A percentile compares a stretch with the other conserved stretches of the same genome.
Conservation (phyloP, 805 yeast genomes). For the Lipomyces chichibuensis region DNA sequence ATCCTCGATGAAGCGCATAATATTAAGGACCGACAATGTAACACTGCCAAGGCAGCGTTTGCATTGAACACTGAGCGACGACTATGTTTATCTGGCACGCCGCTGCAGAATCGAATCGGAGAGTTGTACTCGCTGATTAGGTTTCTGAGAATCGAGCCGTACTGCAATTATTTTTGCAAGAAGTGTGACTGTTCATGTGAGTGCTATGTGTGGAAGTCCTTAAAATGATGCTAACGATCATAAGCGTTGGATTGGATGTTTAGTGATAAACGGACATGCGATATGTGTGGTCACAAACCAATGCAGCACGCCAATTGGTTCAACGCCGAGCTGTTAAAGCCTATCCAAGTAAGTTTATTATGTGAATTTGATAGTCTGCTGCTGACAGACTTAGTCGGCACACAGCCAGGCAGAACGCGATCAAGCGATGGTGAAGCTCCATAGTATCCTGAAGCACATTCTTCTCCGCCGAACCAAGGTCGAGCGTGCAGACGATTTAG, state of each 20-base stretch:
- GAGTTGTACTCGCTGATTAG: constrained; percentile 92
- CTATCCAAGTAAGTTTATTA: constrained; percentile 62
- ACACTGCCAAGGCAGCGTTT: constrained; percentile 92
- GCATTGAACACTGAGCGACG: constrained; percentile 68
- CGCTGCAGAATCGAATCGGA: constrained; percentile 93
- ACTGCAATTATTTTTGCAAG: constrained; percentile 88
- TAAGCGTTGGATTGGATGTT: constrained; percentile 78
- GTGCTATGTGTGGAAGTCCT: constrained; percentile 36
- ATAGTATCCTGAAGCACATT: constrained; percentile 70
- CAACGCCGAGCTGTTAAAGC: constrained; percentile 93
- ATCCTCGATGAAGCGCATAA: constrained; percentile 96
- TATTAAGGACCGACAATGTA: constrained; percentile 90
- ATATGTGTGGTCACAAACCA: constrained; percentile 83
- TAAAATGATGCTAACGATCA: background rate
- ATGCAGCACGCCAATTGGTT: constrained; percentile 95
- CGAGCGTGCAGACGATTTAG: constrained; percentile 96
- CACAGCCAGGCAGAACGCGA: constrained; percentile 78
- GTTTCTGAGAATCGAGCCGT: constrained; percentile 81
- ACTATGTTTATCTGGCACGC: constrained; percentile 96
- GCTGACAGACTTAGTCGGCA: constrained; percentile 52
- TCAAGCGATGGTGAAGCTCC: constrained; percentile 75
- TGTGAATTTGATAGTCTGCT: background rate
- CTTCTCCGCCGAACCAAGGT: constrained; percentile 95
- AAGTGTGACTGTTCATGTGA: constrained; percentile 73
- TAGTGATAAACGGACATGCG: constrained; percentile 81